Evolutionary conservation across 768 basidiomycete species (phyloP), one percentile per base, ranked within the genome.

Genomic region (Mycena maculata): DNA sequence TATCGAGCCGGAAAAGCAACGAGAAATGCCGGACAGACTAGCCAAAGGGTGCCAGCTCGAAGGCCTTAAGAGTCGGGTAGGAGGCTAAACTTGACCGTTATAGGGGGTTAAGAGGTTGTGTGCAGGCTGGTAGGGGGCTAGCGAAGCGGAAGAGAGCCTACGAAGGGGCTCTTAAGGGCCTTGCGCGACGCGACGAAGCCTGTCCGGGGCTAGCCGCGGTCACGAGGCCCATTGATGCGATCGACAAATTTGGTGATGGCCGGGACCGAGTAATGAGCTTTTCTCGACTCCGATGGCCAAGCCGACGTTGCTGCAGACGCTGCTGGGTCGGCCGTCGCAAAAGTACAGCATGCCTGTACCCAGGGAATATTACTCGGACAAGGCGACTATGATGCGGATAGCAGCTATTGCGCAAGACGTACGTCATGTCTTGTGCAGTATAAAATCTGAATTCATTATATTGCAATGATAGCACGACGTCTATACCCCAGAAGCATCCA

Each of bases 251-350:
- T n/a, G n/a, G n/a, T n/a, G n/a, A n/a, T n/a, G n/a, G n/a, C n/a
- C 33, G 33, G 33, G 33, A 36, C 8, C 33, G 33, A 36, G 33
- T n/a, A n/a, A n/a, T n/a, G n/a, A n/a, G n/a, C n/a, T n/a, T n/a
- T n/a, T n/a, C n/a, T n/a, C n/a, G n/a, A n/a, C n/a, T n/a, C n/a
- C 48, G 39, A 88, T 88, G 88, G 77, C 80, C 30, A 87, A 84
- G 73, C 86, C 88, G 50, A 87, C 87, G 6, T 74, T 90, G 52
- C 71, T 89, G 57, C 91, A 92, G 76, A 83, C 81, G 42, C 75
- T 92, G 47, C 82, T 93, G 45, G 85, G 87, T 56, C 76, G 82
- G 56, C 92, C 92, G 13, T 91, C 91, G 1, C 88, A 91, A 74
- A 78, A 83, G 0, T 93, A 93, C 75, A 73, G 78, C 11, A 78